phyloP scores from a whole-genome alignment of 2,329 filamentous ascomycete species.

The Pseudogymnoascus sp. region DNA sequence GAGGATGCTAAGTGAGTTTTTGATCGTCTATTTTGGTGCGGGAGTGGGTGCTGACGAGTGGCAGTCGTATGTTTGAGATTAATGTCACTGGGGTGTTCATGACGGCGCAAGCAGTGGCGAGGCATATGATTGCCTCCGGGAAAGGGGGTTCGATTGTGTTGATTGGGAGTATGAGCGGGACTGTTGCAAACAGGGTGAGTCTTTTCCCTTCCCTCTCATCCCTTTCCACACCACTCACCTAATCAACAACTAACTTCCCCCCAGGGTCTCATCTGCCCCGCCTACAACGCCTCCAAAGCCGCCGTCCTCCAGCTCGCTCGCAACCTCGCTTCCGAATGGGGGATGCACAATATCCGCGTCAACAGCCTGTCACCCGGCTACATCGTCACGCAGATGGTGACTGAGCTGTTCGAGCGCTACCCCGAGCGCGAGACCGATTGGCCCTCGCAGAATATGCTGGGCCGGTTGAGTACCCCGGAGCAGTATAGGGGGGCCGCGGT shows the following conservation, averaged over 20 bases:
- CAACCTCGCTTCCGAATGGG: slow-evolving; percentile 55
- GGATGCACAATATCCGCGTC: slow-evolving; percentile 51
- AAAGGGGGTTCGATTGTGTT: slow-evolving; percentile 42
- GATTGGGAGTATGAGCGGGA: slow-evolving; percentile 42
- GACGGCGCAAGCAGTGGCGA: slow-evolving; percentile 63
- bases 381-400: slow-evolving; percentile 53
- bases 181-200: slow-evolving; percentile 44
- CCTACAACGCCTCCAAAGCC: slow-evolving; percentile 56
- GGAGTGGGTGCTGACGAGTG: slow-evolving; percentile 31
- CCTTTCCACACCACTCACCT: neutral
- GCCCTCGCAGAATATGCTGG: slow-evolving; percentile 59
- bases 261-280: slow-evolving; percentile 55
- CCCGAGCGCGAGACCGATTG: slow-evolving; percentile 36
- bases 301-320: slow-evolving; percentile 52
- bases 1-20: slow-evolving; percentile 26
- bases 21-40: neutral
- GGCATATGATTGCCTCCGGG: slow-evolving; percentile 41
- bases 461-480: slow-evolving; percentile 37
- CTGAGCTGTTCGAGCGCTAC: slow-evolving; percentile 46
- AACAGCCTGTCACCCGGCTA: slow-evolving; percentile 59
- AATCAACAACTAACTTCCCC: slow-evolving; percentile 14
- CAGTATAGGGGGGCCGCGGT: slow-evolving; percentile 42
- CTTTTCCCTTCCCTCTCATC: neutral
- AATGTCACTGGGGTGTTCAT: slow-evolving; percentile 64
- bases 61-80: slow-evolving; percentile 53